Evolutionary conservation across 345 rosid genomes (phyloP).

Genomic region (Erysimum cheiranthoides): DNA sequence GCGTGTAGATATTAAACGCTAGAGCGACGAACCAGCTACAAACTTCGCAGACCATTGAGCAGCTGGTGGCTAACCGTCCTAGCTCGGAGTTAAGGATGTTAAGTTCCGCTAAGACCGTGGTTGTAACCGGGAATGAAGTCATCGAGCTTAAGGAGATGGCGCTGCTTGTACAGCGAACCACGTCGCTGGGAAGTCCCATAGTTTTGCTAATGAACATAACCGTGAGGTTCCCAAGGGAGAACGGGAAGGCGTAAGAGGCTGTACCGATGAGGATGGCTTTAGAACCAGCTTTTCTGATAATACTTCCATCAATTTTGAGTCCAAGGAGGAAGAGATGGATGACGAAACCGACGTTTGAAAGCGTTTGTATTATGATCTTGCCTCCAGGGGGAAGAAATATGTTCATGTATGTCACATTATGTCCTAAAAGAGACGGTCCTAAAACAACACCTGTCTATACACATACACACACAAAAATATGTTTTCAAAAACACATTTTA

Average conservation of each 20-base stretch:
- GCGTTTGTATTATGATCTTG: constrained; percentile 40
- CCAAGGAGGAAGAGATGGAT: constrained; percentile 47
- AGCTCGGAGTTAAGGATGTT: constrained; percentile 49
- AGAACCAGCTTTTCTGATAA: constrained; percentile 35
- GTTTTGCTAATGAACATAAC: constrained; percentile 15
- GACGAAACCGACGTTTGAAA: constrained; percentile 45
- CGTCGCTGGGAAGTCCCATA: constrained; percentile 5
- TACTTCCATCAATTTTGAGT: constrained; percentile 41
- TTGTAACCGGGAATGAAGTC: constrained; percentile 48
- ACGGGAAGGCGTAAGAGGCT: constrained; percentile 43
- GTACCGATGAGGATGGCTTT: constrained; percentile 44
- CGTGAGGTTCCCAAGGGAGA: constrained; percentile 39
- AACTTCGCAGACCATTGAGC: constrained; percentile 44
- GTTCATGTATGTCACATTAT: constrained; percentile 4
- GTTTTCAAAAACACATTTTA: constrained; percentile 2
- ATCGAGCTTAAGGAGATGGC: constrained; percentile 38
- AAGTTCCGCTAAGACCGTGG: constrained; percentile 41
- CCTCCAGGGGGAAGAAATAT: constrained; percentile 40
- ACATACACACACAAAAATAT: constrained; percentile 31
- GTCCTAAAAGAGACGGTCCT: constrained; percentile 46
- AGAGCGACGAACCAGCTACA: constrained; percentile 38
- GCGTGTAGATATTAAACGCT: constrained; percentile 34
- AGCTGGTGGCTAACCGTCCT: constrained; percentile 45
- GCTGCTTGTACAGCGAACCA: constrained; percentile 17
- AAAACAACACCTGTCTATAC: constrained; percentile 43